These are phyloP conservation scores for Trichomonas tenax DNA, from an alignment of 208 protist genomes.

Conservation along the genomic window DNA sequence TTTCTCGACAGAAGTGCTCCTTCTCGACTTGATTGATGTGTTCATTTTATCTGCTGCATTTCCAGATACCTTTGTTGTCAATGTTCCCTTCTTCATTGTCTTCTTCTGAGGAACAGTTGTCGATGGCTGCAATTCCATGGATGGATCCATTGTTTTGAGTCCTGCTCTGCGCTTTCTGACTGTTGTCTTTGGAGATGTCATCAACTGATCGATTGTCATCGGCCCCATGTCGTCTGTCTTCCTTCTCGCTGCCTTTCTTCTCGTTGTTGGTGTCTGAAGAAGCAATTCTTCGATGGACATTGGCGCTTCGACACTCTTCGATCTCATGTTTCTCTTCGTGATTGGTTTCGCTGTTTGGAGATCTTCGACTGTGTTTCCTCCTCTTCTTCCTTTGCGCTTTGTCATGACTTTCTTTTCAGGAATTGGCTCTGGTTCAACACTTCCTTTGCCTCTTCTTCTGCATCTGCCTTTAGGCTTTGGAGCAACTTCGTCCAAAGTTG, in stretches of 20 bases:
- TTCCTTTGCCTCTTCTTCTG: neutral
- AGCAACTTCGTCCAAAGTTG: neutral
- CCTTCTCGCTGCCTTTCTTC: neutral
- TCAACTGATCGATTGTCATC: neutral
- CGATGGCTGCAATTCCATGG: neutral
- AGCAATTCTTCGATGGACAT: neutral
- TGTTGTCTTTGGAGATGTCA: neutral
- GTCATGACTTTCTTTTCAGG: too few species aligned
- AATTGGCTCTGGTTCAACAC: neutral
- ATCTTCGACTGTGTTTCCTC: neutral
- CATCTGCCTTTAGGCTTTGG: neutral
- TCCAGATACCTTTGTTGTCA: neutral
- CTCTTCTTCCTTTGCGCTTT: neutral
- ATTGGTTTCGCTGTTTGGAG: neutral
- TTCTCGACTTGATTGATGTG: neutral
- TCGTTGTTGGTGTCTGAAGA: neutral
- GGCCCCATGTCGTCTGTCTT: neutral
- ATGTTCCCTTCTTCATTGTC: neutral
- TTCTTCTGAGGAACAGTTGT: neutral
- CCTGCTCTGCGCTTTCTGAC: neutral
- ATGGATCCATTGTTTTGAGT: neutral
- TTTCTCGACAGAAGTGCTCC: neutral
- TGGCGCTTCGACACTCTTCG: neutral
- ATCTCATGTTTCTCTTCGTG: neutral
- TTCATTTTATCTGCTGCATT: neutral